phyloP scores from a whole-genome alignment of 2,329 filamentous ascomycete genomes.

The Sporothrix brunneoviolacea region DNA sequence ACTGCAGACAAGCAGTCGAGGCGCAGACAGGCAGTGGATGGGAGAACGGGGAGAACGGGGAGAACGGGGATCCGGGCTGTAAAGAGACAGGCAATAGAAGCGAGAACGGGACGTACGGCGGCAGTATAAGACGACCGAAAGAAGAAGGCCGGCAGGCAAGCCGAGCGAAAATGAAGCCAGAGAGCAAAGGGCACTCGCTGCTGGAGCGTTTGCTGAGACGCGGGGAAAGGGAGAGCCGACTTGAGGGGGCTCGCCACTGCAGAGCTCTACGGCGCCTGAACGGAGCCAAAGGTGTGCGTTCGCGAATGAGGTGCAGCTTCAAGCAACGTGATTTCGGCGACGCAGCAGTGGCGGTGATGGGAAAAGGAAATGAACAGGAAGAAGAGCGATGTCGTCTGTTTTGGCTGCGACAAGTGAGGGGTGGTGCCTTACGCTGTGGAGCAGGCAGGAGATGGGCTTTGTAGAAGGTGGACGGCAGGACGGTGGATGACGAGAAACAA shows the following conservation, averaged over 20 bases:
- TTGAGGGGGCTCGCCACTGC: background rate
- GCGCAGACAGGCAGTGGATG: no score
- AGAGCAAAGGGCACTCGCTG: background rate
- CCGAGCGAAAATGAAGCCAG: background rate
- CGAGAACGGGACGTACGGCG: background rate
- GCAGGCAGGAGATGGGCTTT: background rate
- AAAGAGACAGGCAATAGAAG: background rate
- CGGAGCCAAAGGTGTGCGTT: no score
- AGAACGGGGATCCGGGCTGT: no score
- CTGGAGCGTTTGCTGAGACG: no score
- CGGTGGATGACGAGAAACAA: slow-evolving; percentile 4
- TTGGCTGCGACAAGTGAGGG: slow-evolving; percentile 12
- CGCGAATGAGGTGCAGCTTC: no score
- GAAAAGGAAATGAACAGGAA: background rate
- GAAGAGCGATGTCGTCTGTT: slow-evolving; percentile 2
- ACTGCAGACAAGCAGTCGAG: no score
- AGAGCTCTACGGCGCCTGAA: no score
- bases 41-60: no score
- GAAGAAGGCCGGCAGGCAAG: no score
- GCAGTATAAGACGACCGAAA: no score
- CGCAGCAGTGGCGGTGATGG: background rate
- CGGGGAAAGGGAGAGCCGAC: background rate
- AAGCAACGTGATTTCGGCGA: no score
- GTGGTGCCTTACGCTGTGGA: slow-evolving; percentile 7
- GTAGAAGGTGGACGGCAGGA: background rate